These are phyloP conservation scores for Arthrobotrys sphaeroides DNA, from an alignment of 2,329 filamentous ascomycete species.

Conservation along the genomic window DNA sequence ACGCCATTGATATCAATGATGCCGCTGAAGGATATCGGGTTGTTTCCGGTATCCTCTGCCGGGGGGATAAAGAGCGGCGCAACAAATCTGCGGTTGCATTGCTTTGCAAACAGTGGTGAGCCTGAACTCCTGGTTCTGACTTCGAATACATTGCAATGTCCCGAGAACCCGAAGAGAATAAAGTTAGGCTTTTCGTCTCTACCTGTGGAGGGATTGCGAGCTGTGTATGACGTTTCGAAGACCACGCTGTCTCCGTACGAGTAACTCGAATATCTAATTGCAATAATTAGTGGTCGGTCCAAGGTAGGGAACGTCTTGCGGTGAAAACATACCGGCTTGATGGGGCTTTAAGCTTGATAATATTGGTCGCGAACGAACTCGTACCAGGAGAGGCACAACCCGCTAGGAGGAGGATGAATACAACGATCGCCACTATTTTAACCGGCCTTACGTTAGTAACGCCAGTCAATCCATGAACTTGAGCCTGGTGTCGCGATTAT, in stretches of 20 bases:
- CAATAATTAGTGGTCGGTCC: background rate
- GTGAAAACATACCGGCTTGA: background rate
- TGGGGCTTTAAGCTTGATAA: background rate
- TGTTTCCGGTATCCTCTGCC: background rate
- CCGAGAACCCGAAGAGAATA: constrained; percentile 15
- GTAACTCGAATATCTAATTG: background rate
- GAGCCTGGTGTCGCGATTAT: too few species aligned
- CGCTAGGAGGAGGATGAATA: background rate
- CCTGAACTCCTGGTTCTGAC: background rate
- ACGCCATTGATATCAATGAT: background rate
- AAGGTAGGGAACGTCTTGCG: background rate
- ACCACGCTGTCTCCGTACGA: background rate
- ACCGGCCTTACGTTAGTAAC: background rate
- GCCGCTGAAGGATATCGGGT: background rate
- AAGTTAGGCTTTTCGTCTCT: background rate
- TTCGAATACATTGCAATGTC: constrained; percentile 20
- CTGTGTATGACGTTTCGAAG: constrained; percentile 7
- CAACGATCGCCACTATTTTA: background rate
- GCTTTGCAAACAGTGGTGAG: background rate
- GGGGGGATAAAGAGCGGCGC: constrained; percentile 6
- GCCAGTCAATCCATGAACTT: background rate
- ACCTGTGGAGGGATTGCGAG: background rate
- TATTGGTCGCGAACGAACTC: constrained; percentile 1
- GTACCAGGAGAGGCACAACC: constrained; percentile 2
- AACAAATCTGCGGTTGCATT: constrained; percentile 6